Conservation (phyloP, 225 moss, liverwort and hornwort species). For the Bryum argenteum region DNA sequence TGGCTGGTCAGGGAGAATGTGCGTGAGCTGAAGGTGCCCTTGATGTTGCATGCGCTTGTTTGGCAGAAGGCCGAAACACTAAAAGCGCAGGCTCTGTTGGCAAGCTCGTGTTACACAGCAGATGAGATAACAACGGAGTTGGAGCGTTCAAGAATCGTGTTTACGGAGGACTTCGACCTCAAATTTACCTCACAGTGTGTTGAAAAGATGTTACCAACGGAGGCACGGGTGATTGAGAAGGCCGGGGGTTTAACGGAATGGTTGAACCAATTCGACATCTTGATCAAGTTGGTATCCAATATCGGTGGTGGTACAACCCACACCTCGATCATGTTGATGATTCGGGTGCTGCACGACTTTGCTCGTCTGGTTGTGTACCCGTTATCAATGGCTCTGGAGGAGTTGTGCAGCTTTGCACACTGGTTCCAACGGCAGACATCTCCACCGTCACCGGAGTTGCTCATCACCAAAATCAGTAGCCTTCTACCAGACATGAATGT, state of each 20-base stretch:
- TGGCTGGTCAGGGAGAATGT: constrained; percentile 44
- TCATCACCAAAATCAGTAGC: constrained; percentile 41
- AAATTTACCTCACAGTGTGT: constrained; percentile 41
- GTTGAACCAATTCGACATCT: constrained; percentile 35
- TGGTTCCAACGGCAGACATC: constrained; percentile 37
- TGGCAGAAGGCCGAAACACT: constrained; percentile 39
- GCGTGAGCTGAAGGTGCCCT: constrained; percentile 18
- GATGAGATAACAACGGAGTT: constrained; percentile 38
- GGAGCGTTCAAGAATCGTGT: constrained; percentile 12
- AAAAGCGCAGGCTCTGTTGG: constrained; percentile 45
- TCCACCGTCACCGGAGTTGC: constrained; percentile 16
- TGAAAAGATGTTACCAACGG: constrained; percentile 39
- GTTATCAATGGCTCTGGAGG: constrained; percentile 23
- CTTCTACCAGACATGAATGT: constrained; percentile 46
- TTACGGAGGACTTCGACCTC: constrained; percentile 37
- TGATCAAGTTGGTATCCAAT: constrained; percentile 40
- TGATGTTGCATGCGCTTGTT: constrained; percentile 44
- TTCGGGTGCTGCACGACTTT: constrained; percentile 46
- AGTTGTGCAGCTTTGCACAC: constrained; percentile 39
- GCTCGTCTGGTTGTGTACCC: constrained; percentile 31
- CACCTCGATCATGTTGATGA: constrained; percentile 45
- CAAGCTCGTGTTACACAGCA: constrained; percentile 36
- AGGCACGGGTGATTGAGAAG: constrained; percentile 29
- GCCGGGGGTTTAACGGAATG: constrained; percentile 43
- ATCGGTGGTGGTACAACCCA: constrained; percentile 23